Conservation (phyloP, 2,329 filamentous ascomycete genomes). For the Bisporella sp. region DNA sequence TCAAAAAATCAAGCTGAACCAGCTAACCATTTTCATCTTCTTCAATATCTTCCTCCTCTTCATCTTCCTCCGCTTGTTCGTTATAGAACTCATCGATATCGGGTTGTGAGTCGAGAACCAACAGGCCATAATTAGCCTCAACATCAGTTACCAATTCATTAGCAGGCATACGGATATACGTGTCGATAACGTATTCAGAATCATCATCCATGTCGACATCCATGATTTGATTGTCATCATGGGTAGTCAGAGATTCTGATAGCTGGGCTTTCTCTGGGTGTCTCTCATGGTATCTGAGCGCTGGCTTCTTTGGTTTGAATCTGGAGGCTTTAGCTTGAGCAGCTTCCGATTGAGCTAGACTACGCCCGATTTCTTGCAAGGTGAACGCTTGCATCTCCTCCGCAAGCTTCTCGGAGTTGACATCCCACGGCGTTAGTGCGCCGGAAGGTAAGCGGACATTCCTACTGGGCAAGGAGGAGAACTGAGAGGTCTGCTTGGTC, state of each 20-base stretch:
- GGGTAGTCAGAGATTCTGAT: neutral
- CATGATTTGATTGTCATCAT: slow-evolving; percentile 8
- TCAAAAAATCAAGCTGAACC: neutral
- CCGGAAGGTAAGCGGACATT: slow-evolving; percentile 28
- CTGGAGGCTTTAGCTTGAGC: slow-evolving; percentile 25
- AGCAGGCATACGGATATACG: slow-evolving; percentile 54
- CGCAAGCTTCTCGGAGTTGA: slow-evolving; percentile 36
- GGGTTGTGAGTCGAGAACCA: slow-evolving; percentile 26
- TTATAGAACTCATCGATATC: slow-evolving; percentile 51
- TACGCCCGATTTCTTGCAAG: slow-evolving; percentile 45
- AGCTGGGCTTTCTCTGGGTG: slow-evolving; percentile 37
- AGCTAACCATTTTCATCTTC: slow-evolving; percentile 58
- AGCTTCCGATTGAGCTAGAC: slow-evolving; percentile 14
- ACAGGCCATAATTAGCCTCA: slow-evolving; percentile 38
- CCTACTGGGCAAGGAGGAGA: neutral
- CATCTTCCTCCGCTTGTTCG: slow-evolving; percentile 51
- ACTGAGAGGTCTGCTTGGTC: slow-evolving; percentile 8
- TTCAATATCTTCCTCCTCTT: slow-evolving; percentile 56
- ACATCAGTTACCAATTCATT: slow-evolving; percentile 36
- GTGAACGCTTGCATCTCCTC: slow-evolving; percentile 53
- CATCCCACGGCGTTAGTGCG: slow-evolving; percentile 32
- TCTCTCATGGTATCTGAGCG: slow-evolving; percentile 47
- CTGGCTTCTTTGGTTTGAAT: slow-evolving; percentile 50
- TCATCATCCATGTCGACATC: slow-evolving; percentile 31
- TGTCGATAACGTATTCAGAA: slow-evolving; percentile 56